These are phyloP conservation scores for Rhizoctonia solani DNA, from an alignment of 1,284 basidiomycete genomes.

Conservation along the genomic window DNA sequence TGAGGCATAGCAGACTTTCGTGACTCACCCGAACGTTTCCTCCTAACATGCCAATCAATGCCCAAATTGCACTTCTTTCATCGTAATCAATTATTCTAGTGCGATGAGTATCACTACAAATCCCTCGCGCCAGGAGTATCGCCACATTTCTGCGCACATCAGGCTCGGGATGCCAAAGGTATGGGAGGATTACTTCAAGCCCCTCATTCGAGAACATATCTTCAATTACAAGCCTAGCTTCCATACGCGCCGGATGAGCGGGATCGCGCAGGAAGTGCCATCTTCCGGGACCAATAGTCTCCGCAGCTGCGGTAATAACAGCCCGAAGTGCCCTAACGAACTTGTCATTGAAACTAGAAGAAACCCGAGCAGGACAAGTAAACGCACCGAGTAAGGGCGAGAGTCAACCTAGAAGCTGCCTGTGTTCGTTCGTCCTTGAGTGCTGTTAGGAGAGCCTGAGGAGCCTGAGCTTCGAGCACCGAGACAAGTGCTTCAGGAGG, in stretches of 20 bases:
- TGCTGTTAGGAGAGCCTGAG: constrained; percentile 11
- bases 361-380: neutral
- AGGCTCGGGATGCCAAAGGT: constrained; percentile 4
- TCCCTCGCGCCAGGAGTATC: constrained; percentile 3
- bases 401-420: neutral
- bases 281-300: constrained; percentile 14
- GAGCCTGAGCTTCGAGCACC: constrained; percentile 20
- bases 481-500: constrained; percentile 4
- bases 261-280: constrained; percentile 16
- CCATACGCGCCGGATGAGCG: constrained; percentile 1
- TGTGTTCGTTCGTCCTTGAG: neutral
- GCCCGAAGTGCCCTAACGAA: constrained; percentile 3
- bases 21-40: constrained; percentile 19
- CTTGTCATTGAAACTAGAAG: neutral
- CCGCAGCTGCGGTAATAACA: constrained; percentile 14
- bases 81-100: constrained; percentile 9
- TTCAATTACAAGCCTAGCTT: constrained; percentile 19
- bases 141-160: constrained; percentile 27
- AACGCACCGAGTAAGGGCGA: constrained; percentile 21
- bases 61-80: constrained; percentile 14
- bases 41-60: constrained; percentile 5
- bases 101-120: constrained; percentile 7
- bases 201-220: constrained; percentile 9
- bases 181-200: constrained; percentile 13
- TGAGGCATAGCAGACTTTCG: neutral